A percentile compares a stretch with the other conserved stretches of the same genome.
These are phyloP conservation scores for Backusella westeae DNA, from an alignment of 192 early-diverging fungal genomes.

Conservation along the genomic window DNA sequence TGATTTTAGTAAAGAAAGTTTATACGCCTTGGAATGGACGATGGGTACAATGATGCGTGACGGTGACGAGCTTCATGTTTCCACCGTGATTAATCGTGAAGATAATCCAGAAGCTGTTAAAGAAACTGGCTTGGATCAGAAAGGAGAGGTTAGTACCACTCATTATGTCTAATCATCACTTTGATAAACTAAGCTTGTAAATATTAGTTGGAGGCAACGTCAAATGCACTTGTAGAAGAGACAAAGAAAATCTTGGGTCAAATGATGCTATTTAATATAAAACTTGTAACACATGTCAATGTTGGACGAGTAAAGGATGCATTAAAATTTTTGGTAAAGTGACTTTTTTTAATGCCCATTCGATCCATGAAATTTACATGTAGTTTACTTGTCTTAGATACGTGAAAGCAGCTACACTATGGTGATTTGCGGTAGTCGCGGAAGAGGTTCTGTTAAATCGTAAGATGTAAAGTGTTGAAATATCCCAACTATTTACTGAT, in stretches of 20 bases:
- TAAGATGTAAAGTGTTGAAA: constrained; percentile 5
- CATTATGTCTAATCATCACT: neutral
- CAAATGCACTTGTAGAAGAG: constrained; percentile 15
- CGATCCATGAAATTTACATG: neutral
- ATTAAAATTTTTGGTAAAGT: constrained; percentile 27
- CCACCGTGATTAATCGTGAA: constrained; percentile 46
- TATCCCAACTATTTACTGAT: neutral
- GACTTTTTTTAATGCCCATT: neutral
- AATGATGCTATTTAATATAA: constrained; percentile 40
- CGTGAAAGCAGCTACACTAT: constrained; percentile 41
- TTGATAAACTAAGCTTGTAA: neutral
- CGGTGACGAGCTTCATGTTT: constrained; percentile 46
- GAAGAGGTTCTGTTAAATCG: constrained; percentile 44
- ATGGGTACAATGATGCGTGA: constrained; percentile 48
- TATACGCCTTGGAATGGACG: constrained; percentile 53
- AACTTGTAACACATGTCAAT: constrained; percentile 19
- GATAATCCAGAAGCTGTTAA: constrained; percentile 27
- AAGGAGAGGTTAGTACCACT: constrained; percentile 24
- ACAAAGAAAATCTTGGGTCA: constrained; percentile 20
- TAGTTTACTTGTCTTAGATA: constrained; percentile 29
- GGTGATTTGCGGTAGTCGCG: constrained; percentile 47
- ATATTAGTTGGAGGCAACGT: constrained; percentile 19
- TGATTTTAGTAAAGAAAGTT: constrained; percentile 51
- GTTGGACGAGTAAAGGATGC: constrained; percentile 32
- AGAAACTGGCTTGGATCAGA: constrained; percentile 11